Conservation (phyloP, 2,329 filamentous ascomycete genomes). For the Didymellaceae sp. region DNA sequence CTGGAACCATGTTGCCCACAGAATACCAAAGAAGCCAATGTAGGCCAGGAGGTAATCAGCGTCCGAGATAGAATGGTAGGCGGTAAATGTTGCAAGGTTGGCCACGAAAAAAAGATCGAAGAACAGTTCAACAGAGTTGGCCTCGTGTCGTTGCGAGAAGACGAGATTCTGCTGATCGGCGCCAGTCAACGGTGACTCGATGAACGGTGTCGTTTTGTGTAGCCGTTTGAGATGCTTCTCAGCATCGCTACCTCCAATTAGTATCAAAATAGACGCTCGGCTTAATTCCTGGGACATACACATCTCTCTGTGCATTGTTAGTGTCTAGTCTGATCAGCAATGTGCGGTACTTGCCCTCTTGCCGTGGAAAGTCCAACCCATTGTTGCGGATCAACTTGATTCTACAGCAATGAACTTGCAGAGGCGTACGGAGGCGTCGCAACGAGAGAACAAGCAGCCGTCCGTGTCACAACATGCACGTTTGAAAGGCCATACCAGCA, state of each 20-base stretch:
- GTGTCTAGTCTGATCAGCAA: neutral
- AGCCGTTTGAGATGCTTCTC: constrained; percentile 46
- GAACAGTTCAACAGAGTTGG: constrained; percentile 49
- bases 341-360: constrained; percentile 25
- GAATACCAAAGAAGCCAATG: constrained; percentile 48
- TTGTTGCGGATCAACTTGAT: constrained; percentile 8
- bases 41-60: constrained; percentile 42
- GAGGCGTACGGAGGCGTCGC: neutral
- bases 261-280: constrained; percentile 2
- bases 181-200: constrained; percentile 45
- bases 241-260: constrained; percentile 34
- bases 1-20: constrained; percentile 50
- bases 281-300: constrained; percentile 26
- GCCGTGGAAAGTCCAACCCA: constrained; percentile 45
- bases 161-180: constrained; percentile 46
- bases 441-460: neutral
- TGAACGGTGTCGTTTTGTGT: constrained; percentile 43
- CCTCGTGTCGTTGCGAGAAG: constrained; percentile 49
- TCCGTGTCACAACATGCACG: neutral
- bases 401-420: constrained; percentile 1
- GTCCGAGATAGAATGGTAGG: constrained; percentile 49
- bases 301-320: constrained; percentile 29
- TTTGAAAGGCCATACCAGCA: neutral
- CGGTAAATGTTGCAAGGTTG: constrained; percentile 49
- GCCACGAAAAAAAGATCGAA: constrained; percentile 45